Conservation (phyloP, 495 filamentous ascomycete species). For the Clavariopsis aquatica region DNA sequence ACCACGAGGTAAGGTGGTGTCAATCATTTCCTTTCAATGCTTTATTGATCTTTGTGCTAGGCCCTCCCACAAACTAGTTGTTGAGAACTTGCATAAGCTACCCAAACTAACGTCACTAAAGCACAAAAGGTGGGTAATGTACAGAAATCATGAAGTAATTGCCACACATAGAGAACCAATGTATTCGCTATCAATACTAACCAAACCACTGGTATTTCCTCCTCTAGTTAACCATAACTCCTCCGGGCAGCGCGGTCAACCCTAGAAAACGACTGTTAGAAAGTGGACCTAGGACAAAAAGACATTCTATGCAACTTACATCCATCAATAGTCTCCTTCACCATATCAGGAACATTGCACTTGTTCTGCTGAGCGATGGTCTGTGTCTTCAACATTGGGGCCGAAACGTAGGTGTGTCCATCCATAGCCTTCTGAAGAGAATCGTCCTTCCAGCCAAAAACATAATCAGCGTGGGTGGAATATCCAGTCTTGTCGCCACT, state of each 20-base stretch:
- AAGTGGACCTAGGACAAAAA: background rate
- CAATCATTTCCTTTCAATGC: too few relatives aligned
- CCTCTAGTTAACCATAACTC: slow-evolving; percentile 3
- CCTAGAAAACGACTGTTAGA: background rate
- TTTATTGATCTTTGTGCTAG: too few relatives aligned
- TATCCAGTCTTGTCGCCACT: slow-evolving; percentile 44
- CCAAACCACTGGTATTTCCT: background rate
- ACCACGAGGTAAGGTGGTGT: too few relatives aligned
- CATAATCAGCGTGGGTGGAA: slow-evolving; percentile 50
- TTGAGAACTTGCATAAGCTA: too few relatives aligned
- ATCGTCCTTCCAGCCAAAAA: slow-evolving; percentile 53
- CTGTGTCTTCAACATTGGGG: slow-evolving; percentile 30
- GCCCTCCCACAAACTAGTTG: too few relatives aligned
- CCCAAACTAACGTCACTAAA: too few relatives aligned
- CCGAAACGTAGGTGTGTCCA: slow-evolving; percentile 14
- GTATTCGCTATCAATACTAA: too few relatives aligned
- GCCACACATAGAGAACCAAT: too few relatives aligned
- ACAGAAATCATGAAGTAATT: too few relatives aligned
- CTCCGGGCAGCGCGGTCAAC: slow-evolving; percentile 9
- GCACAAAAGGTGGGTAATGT: too few relatives aligned
- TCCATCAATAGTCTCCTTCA: slow-evolving; percentile 23
- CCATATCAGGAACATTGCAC: slow-evolving; percentile 24
- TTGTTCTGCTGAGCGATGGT: slow-evolving; percentile 31
- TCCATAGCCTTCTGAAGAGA: slow-evolving; percentile 49
- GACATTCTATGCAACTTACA: slow-evolving; percentile 10